Evolutionary conservation across 2,329 filamentous ascomycete genomes (phyloP).

Genomic region (Colletotrichum tropicale): DNA sequence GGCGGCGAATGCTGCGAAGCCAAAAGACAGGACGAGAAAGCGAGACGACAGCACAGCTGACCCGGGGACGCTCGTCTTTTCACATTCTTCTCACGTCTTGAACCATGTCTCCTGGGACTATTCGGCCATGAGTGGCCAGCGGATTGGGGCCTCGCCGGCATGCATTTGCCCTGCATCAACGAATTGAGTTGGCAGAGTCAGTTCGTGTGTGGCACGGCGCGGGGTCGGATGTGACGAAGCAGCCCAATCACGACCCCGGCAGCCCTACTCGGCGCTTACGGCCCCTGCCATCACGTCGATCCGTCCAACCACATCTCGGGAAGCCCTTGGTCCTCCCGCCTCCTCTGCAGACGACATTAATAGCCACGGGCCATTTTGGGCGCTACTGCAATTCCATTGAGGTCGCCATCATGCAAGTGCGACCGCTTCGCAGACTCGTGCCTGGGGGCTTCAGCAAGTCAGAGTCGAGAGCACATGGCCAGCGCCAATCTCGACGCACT

Average conservation of each 20-base stretch:
- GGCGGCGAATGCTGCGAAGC: background rate
- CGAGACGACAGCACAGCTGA: background rate
- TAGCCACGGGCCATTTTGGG: constrained; percentile 33
- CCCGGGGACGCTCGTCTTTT: constrained; percentile 13
- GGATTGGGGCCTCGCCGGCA: background rate
- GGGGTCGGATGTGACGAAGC: constrained; percentile 20
- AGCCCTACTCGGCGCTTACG: constrained; percentile 41
- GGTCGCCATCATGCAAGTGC: constrained; percentile 41
- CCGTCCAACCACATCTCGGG: constrained; percentile 45
- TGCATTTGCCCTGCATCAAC: background rate
- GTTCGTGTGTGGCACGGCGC: constrained; percentile 19
- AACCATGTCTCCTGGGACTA: background rate
- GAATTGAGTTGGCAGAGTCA: constrained; percentile 21
- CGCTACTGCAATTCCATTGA: constrained; percentile 36
- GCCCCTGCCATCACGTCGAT: constrained; percentile 31
- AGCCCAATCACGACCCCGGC: constrained; percentile 28
- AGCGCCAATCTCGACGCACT: constrained; percentile 48
- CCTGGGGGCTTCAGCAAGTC: constrained; percentile 42
- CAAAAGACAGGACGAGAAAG: background rate
- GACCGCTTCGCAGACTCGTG: constrained; percentile 31
- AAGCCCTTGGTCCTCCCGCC: constrained; percentile 26
- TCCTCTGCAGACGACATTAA: constrained; percentile 27
- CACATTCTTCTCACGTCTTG: constrained; percentile 8
- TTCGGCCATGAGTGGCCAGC: constrained; percentile 3
- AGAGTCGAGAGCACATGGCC: constrained; percentile 42